phyloP scores from a whole-genome alignment of 2,329 filamentous ascomycete genomes.

The Ophiostoma novo-ulmi region DNA sequence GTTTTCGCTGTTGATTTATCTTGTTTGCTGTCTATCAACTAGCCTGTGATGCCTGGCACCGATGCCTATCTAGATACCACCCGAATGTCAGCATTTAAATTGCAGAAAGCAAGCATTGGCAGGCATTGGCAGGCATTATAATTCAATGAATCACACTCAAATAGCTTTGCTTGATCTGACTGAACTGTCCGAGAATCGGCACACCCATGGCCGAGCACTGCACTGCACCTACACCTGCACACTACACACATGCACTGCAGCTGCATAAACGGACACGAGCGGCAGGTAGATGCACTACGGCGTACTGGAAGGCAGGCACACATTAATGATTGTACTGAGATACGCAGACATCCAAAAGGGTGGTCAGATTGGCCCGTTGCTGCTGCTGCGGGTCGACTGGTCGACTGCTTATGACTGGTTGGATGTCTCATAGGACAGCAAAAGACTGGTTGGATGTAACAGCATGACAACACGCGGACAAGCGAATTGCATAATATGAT shows the following conservation, averaged over 20 bases:
- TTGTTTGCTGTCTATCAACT: no score
- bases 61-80: background rate
- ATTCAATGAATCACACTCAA: no score
- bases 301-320: background rate
- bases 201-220: background rate
- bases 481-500: background rate
- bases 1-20: background rate
- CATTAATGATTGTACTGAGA: background rate
- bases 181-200: background rate
- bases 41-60: background rate
- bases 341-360: background rate
- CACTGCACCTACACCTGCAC: background rate
- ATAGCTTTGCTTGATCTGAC: background rate
- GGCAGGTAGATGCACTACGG: background rate
- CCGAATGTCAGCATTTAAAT: background rate
- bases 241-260: background rate
- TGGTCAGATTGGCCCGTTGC: background rate
- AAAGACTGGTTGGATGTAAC: constrained; percentile 5
- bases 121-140: no score
- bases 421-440: background rate
- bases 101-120: background rate
- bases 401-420: background rate
- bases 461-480: background rate
- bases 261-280: background rate
- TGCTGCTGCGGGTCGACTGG: background rate